phyloP scores from a whole-genome alignment of 352 stramenopile species.

The Plasmopara halstedii region DNA sequence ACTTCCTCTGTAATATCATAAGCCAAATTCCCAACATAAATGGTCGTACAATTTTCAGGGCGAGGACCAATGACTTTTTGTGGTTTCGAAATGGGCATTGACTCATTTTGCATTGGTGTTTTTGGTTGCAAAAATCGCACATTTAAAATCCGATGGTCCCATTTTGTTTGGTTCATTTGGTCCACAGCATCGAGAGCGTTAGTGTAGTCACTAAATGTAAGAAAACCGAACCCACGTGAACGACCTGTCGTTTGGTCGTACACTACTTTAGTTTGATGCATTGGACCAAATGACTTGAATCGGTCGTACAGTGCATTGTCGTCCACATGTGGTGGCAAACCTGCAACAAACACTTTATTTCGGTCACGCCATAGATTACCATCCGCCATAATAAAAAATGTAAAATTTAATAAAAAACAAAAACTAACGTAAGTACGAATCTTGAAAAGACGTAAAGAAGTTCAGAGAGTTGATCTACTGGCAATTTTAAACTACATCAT shows the following conservation, averaged over 20 bases:
- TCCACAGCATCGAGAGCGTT: constrained; percentile 71
- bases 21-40: constrained; percentile 96
- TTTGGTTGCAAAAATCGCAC: constrained; percentile 82
- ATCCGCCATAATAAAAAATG: constrained; percentile 39
- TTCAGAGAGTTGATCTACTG: not conserved
- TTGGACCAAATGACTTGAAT: constrained; percentile 68
- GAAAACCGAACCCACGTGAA: constrained; percentile 75
- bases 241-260: constrained; percentile 56
- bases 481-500: not conserved
- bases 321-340: constrained; percentile 50
- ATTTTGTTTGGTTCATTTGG: constrained; percentile 74
- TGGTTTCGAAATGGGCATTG: constrained; percentile 7
- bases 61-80: constrained; percentile 52
- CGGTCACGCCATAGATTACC: constrained; percentile 75
- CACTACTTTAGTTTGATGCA: constrained; percentile 84
- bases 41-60: constrained; percentile 81
- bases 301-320: constrained; percentile 65
- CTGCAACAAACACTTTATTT: constrained; percentile 84
- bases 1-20: constrained; percentile 91
- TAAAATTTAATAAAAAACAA: constrained; percentile 16
- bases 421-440: constrained; percentile 14
- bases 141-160: constrained; percentile 73
- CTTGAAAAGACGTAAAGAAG: constrained; percentile 14
- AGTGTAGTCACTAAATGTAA: constrained; percentile 77
- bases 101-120: too few species aligned